These are phyloP conservation scores for Camellia japonica DNA, from an alignment of 148 eudicot genomes.

Conservation along the genomic window DNA sequence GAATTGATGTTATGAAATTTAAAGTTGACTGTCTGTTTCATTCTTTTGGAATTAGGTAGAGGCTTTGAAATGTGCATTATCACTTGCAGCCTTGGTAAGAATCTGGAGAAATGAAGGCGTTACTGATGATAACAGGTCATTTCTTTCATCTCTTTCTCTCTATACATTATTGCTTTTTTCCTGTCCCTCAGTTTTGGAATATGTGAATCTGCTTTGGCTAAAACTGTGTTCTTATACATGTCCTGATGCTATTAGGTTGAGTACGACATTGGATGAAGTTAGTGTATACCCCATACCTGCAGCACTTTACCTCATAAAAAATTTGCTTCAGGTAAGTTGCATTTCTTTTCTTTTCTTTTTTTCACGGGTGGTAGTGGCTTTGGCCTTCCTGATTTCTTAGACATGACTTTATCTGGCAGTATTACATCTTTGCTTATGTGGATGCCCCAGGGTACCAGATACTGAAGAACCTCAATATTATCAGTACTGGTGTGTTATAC, in stretches of 20 bases:
- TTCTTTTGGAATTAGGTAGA: constrained; percentile 62
- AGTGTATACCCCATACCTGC: constrained; percentile 96
- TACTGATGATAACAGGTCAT: constrained; percentile 90
- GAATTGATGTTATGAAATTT: not conserved
- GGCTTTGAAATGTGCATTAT: constrained; percentile 83
- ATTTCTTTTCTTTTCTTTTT: not conserved
- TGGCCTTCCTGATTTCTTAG: constrained; percentile 16
- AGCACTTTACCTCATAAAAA: constrained; percentile 84
- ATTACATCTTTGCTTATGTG: constrained; percentile 96
- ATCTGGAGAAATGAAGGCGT: constrained; percentile 90
- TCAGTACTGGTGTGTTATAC: constrained; percentile 88
- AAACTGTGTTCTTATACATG: constrained; percentile 1
- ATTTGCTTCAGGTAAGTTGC: constrained; percentile 73
- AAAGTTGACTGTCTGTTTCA: constrained; percentile 11
- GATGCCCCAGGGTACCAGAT: constrained; percentile 99
- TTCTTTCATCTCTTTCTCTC: constrained; percentile 3
- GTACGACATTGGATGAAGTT: constrained; percentile 85
- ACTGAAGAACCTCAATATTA: constrained; percentile 90
- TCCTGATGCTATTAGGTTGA: constrained; percentile 50
- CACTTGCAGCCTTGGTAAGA: constrained; percentile 76
- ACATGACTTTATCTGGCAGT: constrained; percentile 48
- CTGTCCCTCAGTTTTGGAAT: not conserved
- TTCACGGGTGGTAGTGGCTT: not conserved
- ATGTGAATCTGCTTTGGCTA: not conserved
- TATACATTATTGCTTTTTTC: not conserved